Conservation (phyloP, 2,329 filamentous ascomycete genomes). For the Penicillium brevicompactum region DNA sequence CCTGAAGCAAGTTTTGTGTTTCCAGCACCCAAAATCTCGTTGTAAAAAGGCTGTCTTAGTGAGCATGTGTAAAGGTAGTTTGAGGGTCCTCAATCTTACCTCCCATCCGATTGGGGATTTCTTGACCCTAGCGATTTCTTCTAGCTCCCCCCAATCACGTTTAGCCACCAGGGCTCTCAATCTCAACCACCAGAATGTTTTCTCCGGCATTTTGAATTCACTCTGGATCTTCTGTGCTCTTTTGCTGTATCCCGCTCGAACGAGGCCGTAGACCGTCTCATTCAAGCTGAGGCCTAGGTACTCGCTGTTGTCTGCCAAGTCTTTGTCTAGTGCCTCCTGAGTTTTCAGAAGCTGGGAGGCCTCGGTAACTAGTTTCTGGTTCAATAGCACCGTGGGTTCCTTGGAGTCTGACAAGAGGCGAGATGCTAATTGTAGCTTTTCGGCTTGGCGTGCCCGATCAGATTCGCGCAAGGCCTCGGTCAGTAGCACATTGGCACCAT, state of each 20-base stretch:
- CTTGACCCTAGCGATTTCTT: conserved; percentile 72
- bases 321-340: conserved; percentile 84
- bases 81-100: conserved; percentile 54
- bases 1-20: conserved; percentile 81
- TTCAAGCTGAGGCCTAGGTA: conserved; percentile 87
- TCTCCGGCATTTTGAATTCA: conserved; percentile 92
- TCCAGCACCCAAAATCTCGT: conserved; percentile 82
- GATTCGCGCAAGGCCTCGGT: conserved; percentile 77
- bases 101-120: conserved; percentile 97
- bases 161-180: conserved; percentile 86
- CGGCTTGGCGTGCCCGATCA: conserved; percentile 68
- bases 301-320: conserved; percentile 63
- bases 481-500: conserved; percentile 85
- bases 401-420: conserved; percentile 83
- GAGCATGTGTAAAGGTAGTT: conserved; percentile 25
- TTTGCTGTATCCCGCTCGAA: conserved; percentile 78
- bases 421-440: conserved; percentile 85
- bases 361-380: conserved; percentile 76
- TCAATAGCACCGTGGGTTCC: conserved; percentile 66
- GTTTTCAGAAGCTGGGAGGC: conserved; percentile 76
- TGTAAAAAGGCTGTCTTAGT: conserved; percentile 78
- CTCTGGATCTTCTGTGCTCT: conserved; percentile 83
- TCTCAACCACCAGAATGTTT: conserved; percentile 83
- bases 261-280: conserved; percentile 87
- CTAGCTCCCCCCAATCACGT: conserved; percentile 88